Conservation (phyloP, 306 rosid species). For the Prunus fruticosa region DNA sequence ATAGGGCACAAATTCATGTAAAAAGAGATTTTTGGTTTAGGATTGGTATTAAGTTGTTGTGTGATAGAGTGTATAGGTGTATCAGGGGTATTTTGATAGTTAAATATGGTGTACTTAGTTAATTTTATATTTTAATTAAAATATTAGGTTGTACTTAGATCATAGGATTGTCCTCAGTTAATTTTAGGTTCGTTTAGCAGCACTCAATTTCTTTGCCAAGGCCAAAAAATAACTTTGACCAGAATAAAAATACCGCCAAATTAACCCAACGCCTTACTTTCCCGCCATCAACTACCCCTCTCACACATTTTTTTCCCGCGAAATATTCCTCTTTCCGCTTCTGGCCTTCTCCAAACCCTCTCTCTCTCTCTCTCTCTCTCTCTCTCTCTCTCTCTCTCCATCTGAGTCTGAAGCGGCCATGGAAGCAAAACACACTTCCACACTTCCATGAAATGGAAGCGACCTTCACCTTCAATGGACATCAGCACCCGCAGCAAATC, state of each 20-base stretch:
- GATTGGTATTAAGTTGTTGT: too few relatives aligned
- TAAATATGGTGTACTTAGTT: too few relatives aligned
- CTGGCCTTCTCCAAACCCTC: neutral
- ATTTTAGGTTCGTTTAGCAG: too few relatives aligned
- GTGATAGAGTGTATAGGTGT: too few relatives aligned
- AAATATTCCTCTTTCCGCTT: neutral
- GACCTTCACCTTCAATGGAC: neutral
- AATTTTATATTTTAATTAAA: too few relatives aligned
- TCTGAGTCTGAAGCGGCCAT: neutral
- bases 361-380: neutral
- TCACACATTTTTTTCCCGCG: conserved; percentile 2
- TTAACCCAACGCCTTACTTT: neutral
- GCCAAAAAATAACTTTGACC: too few relatives aligned
- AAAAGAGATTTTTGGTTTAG: too few relatives aligned
- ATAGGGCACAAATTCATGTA: too few relatives aligned
- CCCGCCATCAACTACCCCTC: conserved; percentile 29
- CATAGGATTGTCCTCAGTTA: too few relatives aligned
- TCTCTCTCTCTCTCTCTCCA: neutral
- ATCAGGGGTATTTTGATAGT: too few relatives aligned
- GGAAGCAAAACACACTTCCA: neutral
- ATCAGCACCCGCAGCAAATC: conserved; percentile 29
- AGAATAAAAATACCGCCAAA: conserved; percentile 35
- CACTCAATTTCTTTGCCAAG: too few relatives aligned
- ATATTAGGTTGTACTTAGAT: too few relatives aligned
- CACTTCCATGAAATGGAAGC: conserved; percentile 13